Conservation (phyloP, 805 yeast species). For the Clavispora vitiphila region DNA sequence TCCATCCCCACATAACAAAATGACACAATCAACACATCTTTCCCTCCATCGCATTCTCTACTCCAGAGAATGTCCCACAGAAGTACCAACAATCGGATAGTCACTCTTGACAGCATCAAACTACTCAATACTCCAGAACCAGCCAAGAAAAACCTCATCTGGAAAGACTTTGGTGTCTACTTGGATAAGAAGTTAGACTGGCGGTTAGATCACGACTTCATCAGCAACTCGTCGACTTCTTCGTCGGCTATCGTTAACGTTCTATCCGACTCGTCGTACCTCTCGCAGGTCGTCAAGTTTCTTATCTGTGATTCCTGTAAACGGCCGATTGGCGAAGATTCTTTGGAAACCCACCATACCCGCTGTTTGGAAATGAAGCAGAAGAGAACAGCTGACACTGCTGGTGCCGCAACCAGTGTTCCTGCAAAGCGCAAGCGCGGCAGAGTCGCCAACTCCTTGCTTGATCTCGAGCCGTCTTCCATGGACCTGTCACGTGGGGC, state of each 20-base stretch:
- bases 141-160: constrained; percentile 20
- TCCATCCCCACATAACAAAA: neutral
- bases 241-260: constrained; percentile 20
- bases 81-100: constrained; percentile 12
- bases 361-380: constrained; percentile 38
- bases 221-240: constrained; percentile 12
- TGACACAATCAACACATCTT: neutral
- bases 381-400: constrained; percentile 19
- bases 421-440: constrained; percentile 24
- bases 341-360: constrained; percentile 26
- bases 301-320: constrained; percentile 36
- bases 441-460: constrained; percentile 19
- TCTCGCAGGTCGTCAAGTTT: constrained; percentile 31
- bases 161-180: constrained; percentile 43
- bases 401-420: constrained; percentile 7
- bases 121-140: constrained; percentile 6
- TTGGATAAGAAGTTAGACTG: constrained; percentile 34
- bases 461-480: constrained; percentile 33
- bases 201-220: constrained; percentile 19
- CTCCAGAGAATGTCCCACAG: constrained; percentile 5
- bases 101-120: constrained; percentile 15
- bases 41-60: neutral
- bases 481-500: constrained; percentile 36
- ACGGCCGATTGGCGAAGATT: constrained; percentile 37
- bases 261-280: constrained; percentile 22